Evolutionary conservation across 192 early-diverging fungal genomes (phyloP), one percentile per base, ranked within the genome.

Genomic region (Coemansia sp.): DNA sequence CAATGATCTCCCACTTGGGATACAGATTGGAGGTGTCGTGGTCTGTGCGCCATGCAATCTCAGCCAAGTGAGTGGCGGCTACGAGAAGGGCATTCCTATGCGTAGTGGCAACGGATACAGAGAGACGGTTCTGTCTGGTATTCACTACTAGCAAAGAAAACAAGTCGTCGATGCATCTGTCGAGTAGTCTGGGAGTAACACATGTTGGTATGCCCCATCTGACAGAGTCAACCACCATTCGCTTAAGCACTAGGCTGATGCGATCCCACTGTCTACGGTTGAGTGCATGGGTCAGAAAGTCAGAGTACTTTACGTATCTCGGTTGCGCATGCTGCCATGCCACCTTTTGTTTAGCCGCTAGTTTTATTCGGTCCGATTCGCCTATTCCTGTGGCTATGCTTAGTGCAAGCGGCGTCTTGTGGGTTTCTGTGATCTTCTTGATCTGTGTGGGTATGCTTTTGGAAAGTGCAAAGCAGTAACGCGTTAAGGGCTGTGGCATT

Each of bases 251-350:
- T 0, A 72, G 43, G 13, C 55, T 56, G 9, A 77, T 9, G 16
- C 66, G 58, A 6, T 39, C 32, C 12, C 41, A 26, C 37, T 70
- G 71, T 10, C 43, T 7, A 21, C 41, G 61, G 15, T 4, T 2
- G 9, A 77, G 15, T 0, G 75, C 75, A 19, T 68, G 65, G 8
- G 47, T 47, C 8, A 77, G 61, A 18, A 76, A 18, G 7, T 41
- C n/a, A 1, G 68, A 26, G 15, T 67, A 71, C 21, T 57, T 46
- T 37, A 36, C 41, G 32, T 45, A 69, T 21, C 41, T 58, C 11
- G 72, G 61, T 0, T 51, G n/a, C 8, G 66, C 72, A 13, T 73
- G 72, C 41, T 63, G 66, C 72, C 72, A 73, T 4, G 72, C 72
- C 6, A 73, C 72, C 43, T 73, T 73, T n/a, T 60, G 42, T 32